A percentile compares a stretch with the other conserved stretches of the same genome.
These are phyloP conservation scores for Asterophora lycoperdoides DNA, from an alignment of 768 basidiomycete species.

Conservation along the genomic window DNA sequence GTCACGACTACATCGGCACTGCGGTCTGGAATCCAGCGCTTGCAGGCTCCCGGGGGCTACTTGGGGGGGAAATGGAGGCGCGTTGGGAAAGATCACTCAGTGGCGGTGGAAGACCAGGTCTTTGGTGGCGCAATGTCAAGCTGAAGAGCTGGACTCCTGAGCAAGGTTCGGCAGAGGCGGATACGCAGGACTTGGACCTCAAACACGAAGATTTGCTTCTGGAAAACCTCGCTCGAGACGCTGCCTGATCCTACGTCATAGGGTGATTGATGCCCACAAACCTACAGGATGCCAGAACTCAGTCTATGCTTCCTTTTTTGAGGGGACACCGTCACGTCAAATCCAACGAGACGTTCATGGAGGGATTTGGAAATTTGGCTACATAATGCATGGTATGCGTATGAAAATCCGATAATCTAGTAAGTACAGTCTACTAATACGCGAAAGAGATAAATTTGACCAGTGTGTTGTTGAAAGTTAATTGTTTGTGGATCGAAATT, in stretches of 20 bases:
- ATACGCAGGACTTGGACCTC: neutral
- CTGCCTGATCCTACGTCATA: neutral
- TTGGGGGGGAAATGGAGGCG: constrained; percentile 58
- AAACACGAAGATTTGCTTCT: constrained; percentile 8
- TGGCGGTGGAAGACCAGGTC: constrained; percentile 35
- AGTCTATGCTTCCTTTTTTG: no score
- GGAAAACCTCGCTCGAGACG: constrained; percentile 6
- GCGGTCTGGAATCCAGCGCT: constrained; percentile 72
- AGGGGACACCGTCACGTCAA: neutral
- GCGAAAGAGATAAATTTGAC: neutral
- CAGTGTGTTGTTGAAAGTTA: neutral
- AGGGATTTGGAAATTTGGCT: constrained; percentile 3
- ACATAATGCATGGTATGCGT: neutral
- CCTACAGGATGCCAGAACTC: no score
- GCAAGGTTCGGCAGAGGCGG: neutral
- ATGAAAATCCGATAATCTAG: neutral
- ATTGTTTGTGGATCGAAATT: neutral
- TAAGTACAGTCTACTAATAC: neutral
- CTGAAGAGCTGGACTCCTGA: constrained; percentile 35
- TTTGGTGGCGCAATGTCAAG: constrained; percentile 40
- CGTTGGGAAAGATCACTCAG: constrained; percentile 54
- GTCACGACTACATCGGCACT: constrained; percentile 34
- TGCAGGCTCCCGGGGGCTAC: constrained; percentile 45
- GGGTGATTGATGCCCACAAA: no score
- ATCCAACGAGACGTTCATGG: neutral